These are phyloP conservation scores for Fulvia fulva DNA, from an alignment of 2,329 filamentous ascomycete genomes.

Conservation along the genomic window DNA sequence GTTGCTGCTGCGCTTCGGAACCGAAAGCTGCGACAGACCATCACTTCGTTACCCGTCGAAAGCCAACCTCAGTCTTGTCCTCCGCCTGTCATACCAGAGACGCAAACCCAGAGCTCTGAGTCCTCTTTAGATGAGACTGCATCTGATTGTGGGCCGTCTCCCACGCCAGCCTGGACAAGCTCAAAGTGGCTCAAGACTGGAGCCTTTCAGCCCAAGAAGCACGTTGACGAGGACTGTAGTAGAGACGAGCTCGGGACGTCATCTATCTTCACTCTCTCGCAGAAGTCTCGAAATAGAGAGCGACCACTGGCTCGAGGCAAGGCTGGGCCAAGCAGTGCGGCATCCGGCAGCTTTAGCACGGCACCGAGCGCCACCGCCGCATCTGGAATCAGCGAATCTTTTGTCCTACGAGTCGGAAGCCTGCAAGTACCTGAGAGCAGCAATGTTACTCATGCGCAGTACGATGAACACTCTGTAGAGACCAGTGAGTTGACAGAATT, in stretches of 20 bases:
- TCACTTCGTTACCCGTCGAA: not conserved
- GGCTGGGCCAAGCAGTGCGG: not conserved
- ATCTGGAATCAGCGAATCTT: not conserved
- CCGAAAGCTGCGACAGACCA: conserved; percentile 1
- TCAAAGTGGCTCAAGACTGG: conserved; percentile 20
- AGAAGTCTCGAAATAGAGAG: conserved; percentile 3
- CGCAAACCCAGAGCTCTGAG: conserved; percentile 4
- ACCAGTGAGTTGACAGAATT: not conserved
- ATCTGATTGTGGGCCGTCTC: conserved; percentile 20
- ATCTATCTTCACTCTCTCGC: conserved; percentile 18
- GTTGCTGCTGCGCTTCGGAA: conserved; percentile 16
- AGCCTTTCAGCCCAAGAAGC: conserved; percentile 15
- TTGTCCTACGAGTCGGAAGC: not conserved
- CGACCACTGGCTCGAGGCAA: not conserved
- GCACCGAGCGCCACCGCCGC: not conserved
- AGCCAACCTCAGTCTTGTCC: conserved; percentile 15
- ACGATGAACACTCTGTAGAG: not conserved
- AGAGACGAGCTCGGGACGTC: conserved; percentile 21
- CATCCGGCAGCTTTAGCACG: not conserved
- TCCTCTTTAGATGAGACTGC: conserved; percentile 3
- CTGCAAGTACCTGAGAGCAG: too few species aligned
- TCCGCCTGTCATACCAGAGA: conserved; percentile 12
- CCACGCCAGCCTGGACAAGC: conserved; percentile 25
- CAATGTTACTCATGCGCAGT: not conserved
- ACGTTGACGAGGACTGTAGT: conserved; percentile 24